Percentiles rank a stretch among this genome's conserved stretches.
phyloP scores from a whole-genome alignment of 495 filamentous ascomycete genomes.

The Clavariopsis aquatica region DNA sequence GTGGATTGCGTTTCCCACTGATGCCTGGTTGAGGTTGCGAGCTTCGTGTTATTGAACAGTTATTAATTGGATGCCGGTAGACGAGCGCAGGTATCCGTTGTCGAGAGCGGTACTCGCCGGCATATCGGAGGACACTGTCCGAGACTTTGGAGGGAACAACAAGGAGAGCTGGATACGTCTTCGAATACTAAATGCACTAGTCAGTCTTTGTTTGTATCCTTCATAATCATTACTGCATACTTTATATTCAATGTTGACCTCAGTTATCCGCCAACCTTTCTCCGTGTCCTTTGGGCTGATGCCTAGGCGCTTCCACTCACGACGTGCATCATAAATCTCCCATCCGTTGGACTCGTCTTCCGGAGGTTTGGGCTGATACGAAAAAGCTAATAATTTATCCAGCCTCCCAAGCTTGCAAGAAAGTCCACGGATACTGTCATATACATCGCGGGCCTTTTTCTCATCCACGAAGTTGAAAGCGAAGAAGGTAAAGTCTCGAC shows the following conservation, averaged over 20 bases:
- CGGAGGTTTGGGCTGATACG: conserved; percentile 68
- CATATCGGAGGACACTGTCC: conserved; percentile 95
- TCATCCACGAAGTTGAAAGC: conserved; percentile 85
- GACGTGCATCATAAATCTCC: conserved; percentile 80
- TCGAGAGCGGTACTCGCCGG: conserved; percentile 82
- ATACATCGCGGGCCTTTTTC: conserved; percentile 76
- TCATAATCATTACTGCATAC: conserved; percentile 49
- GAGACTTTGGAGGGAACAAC: conserved; percentile 85
- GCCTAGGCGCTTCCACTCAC: conserved; percentile 79
- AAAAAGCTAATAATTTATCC: conserved; percentile 91
- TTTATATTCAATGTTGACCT: conserved; percentile 81
- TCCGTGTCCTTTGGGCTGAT: conserved; percentile 71
- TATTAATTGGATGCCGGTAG: conserved; percentile 94
- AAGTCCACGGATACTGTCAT: conserved; percentile 78
- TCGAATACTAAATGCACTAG: conserved; percentile 67
- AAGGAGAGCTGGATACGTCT: conserved; percentile 89
- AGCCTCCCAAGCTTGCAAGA: conserved; percentile 81
- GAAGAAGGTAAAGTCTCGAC: conserved; percentile 89
- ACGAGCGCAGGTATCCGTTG: conserved; percentile 83
- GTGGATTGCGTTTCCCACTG: conserved; percentile 83
- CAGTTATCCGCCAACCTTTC: conserved; percentile 85
- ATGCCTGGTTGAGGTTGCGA: conserved; percentile 91
- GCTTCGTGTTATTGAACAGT: conserved; percentile 93
- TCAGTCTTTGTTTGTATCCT: conserved; percentile 12
- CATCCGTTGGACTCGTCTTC: conserved; percentile 82